A percentile compares a stretch with the other conserved stretches of the same genome.
Evolutionary conservation across 2,329 filamentous ascomycete genomes (phyloP).

Genomic region (Aspergillus ruber): DNA sequence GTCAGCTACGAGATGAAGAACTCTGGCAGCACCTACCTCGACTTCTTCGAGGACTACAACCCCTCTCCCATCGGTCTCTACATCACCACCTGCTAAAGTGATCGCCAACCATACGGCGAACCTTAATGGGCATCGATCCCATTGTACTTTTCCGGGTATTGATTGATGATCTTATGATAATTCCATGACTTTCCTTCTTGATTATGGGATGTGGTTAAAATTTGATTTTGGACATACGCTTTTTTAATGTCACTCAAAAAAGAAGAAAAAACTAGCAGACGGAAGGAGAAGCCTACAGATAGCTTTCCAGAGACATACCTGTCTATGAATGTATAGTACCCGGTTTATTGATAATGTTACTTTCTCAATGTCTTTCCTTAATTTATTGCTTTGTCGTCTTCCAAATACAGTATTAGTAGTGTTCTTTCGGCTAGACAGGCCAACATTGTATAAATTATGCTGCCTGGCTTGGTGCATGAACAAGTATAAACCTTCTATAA

Average conservation of each 20-base stretch:
- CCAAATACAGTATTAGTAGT: background rate
- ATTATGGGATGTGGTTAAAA: background rate
- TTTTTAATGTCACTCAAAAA: background rate
- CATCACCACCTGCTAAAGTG: slow-evolving; percentile 35
- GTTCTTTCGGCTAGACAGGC: background rate
- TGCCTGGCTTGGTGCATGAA: background rate
- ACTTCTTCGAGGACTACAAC: slow-evolving; percentile 62
- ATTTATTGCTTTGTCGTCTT: background rate
- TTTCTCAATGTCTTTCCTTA: background rate
- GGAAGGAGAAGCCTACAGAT: background rate
- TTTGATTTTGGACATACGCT: background rate
- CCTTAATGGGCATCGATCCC: slow-evolving; percentile 11
- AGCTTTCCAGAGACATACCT: background rate
- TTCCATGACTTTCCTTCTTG: slow-evolving; percentile 3
- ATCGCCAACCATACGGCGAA: background rate
- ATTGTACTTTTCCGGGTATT: background rate
- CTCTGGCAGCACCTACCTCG: slow-evolving; percentile 46
- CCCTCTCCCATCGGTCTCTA: slow-evolving; percentile 40
- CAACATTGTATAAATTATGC: background rate
- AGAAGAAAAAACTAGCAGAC: background rate
- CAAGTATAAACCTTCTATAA: no score
- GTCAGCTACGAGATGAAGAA: slow-evolving; percentile 49
- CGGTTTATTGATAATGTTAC: background rate
- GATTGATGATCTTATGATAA: background rate
- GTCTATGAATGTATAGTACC: slow-evolving; percentile 1